A percentile compares a stretch with the other conserved stretches of the same genome.
These are phyloP conservation scores for Letharia lupina DNA, from an alignment of 495 filamentous ascomycete genomes.

Conservation along the genomic window DNA sequence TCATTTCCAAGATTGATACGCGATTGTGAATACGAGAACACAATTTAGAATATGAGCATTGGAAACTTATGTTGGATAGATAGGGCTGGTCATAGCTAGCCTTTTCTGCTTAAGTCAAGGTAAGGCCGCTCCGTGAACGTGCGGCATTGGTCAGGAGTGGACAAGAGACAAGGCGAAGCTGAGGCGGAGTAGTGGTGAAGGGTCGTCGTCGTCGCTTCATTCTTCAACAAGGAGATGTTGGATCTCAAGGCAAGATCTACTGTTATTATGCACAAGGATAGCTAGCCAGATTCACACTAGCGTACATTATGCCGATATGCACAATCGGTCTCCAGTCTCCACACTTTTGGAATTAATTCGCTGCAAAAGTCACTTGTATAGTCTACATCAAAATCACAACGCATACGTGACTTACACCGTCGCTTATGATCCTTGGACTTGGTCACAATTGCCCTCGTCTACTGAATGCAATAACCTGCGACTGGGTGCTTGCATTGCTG, in stretches of 20 bases:
- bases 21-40: too few species aligned
- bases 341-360: not conserved
- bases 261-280: not conserved
- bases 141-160: too few species aligned
- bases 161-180: too few species aligned
- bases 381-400: not conserved
- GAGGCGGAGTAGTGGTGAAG: not conserved
- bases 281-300: not conserved
- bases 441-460: not conserved
- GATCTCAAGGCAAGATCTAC: not conserved
- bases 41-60: too few species aligned
- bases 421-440: not conserved
- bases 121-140: too few species aligned
- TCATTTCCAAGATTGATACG: too few species aligned
- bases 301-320: not conserved
- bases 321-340: not conserved
- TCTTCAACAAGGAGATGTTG: too few species aligned
- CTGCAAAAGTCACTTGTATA: not conserved
- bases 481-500: constrained; percentile 2
- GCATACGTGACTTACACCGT: not conserved
- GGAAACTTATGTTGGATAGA: too few species aligned
- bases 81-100: too few species aligned
- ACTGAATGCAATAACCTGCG: constrained; percentile 4
- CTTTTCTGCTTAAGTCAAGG: too few species aligned
- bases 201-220: not conserved